These are phyloP conservation scores for Emericellopsis cladophorae DNA, from an alignment of 2,329 filamentous ascomycete genomes.

Conservation along the genomic window DNA sequence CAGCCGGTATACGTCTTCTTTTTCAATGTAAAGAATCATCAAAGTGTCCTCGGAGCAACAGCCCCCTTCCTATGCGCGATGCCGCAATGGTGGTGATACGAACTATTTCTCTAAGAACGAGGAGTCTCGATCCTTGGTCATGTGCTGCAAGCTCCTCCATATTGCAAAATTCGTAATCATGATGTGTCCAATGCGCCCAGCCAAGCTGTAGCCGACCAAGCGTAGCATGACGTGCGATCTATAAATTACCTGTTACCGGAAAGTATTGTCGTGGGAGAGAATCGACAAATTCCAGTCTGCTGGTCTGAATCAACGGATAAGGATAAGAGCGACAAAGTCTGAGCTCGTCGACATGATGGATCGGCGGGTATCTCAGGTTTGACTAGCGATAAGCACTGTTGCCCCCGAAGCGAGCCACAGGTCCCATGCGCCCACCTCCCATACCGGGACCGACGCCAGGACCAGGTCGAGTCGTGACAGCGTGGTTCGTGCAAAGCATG, in stretches of 20 bases:
- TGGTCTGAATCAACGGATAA: constrained; percentile 15
- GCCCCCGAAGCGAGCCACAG: constrained; percentile 41
- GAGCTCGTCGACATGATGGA: neutral
- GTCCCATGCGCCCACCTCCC: constrained; percentile 37
- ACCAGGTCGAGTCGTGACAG: constrained; percentile 76
- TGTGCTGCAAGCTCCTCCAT: constrained; percentile 22
- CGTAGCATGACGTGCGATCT: constrained; percentile 46
- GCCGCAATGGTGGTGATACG: too few relatives aligned
- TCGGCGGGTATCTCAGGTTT: neutral
- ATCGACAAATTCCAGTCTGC: constrained; percentile 31
- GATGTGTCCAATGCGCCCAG: constrained; percentile 46
- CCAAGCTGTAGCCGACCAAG: constrained; percentile 33
- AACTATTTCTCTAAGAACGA: too few relatives aligned
- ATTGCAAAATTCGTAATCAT: constrained; percentile 50
- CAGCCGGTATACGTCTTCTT: too few relatives aligned
- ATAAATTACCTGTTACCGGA: constrained; percentile 37
- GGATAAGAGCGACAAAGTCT: constrained; percentile 9
- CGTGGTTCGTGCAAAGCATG: constrained; percentile 97
- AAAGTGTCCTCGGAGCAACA: too few relatives aligned
- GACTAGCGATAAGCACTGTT: constrained; percentile 39
- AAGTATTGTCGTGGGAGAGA: constrained; percentile 32
- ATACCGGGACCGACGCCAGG: constrained; percentile 63
- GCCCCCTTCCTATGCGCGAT: too few relatives aligned
- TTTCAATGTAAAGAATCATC: too few relatives aligned
- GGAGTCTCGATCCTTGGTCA: constrained; percentile 5